Conservation (phyloP, 441 rosid species). For the Adansonia madagascariensis region DNA sequence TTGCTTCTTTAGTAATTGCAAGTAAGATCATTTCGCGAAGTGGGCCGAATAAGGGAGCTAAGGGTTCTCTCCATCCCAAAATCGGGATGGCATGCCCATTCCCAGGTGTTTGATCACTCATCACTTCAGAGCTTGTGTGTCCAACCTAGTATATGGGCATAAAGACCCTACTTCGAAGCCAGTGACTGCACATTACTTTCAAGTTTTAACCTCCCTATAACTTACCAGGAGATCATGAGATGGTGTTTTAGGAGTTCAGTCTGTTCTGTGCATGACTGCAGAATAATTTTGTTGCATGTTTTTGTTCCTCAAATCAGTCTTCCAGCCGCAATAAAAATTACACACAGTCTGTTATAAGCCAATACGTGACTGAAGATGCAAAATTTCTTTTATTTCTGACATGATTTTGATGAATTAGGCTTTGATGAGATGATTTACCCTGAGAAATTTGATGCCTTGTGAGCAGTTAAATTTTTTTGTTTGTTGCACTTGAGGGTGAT, state of each 20-base stretch:
- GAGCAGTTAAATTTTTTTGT: background rate
- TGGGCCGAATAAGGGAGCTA: background rate
- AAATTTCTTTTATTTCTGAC: background rate
- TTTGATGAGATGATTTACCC: slow-evolving; percentile 17
- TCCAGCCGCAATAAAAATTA: background rate
- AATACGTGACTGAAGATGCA: background rate
- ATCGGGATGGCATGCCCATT: background rate
- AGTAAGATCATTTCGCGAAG: background rate
- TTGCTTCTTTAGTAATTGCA: background rate
- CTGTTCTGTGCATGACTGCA: background rate
- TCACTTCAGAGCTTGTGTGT: background rate
- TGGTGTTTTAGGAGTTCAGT: background rate
- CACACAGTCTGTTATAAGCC: background rate
- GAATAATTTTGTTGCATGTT: background rate
- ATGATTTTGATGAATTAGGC: slow-evolving; percentile 7
- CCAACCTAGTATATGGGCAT: background rate
- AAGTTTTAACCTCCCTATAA: background rate
- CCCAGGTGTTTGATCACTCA: background rate
- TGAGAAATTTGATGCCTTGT: slow-evolving; percentile 3
- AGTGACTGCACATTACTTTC: background rate
- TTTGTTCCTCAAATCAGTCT: background rate
- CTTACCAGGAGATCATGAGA: background rate
- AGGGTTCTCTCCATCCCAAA: background rate
- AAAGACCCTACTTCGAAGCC: background rate
- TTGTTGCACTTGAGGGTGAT: background rate